These are phyloP conservation scores for Primulina tabacum DNA, from an alignment of 257 asterid genomes.

Conservation along the genomic window DNA sequence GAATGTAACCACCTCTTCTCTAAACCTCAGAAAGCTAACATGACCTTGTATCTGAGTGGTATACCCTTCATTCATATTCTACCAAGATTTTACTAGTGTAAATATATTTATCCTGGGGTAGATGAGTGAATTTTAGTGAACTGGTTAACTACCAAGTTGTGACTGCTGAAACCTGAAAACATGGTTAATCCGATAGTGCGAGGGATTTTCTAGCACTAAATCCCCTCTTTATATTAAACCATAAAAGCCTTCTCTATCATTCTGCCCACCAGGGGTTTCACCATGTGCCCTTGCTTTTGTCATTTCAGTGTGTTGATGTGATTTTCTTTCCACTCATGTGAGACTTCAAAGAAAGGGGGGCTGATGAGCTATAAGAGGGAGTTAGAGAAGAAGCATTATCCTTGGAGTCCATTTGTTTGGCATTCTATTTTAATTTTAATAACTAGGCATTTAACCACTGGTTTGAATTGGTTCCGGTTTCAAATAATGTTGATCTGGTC, in stretches of 20 bases:
- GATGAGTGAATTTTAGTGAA: not conserved
- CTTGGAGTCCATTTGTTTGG: not conserved
- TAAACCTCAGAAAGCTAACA: not conserved
- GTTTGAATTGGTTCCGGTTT: too few relatives aligned
- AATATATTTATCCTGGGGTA: not conserved
- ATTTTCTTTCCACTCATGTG: too few relatives aligned
- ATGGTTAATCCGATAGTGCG: not conserved
- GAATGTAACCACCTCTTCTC: not conserved
- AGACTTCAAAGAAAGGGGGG: not conserved
- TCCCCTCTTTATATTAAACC: not conserved
- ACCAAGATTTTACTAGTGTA: not conserved
- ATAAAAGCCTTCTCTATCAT: not conserved
- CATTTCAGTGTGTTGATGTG: not conserved
- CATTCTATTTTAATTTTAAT: too few relatives aligned
- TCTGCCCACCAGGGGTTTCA: not conserved
- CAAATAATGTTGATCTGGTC: too few relatives aligned
- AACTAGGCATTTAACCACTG: too few relatives aligned
- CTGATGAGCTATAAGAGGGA: not conserved
- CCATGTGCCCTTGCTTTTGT: not conserved
- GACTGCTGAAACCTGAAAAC: not conserved
- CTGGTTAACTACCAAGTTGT: not conserved
- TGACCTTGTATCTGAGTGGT: not conserved
- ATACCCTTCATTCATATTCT: not conserved
- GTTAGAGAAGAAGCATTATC: not conserved
- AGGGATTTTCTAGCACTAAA: not conserved